Evolutionary conservation across 805 yeast genomes (phyloP).

Genomic region (Cyberlindnera galapagoensis): DNA sequence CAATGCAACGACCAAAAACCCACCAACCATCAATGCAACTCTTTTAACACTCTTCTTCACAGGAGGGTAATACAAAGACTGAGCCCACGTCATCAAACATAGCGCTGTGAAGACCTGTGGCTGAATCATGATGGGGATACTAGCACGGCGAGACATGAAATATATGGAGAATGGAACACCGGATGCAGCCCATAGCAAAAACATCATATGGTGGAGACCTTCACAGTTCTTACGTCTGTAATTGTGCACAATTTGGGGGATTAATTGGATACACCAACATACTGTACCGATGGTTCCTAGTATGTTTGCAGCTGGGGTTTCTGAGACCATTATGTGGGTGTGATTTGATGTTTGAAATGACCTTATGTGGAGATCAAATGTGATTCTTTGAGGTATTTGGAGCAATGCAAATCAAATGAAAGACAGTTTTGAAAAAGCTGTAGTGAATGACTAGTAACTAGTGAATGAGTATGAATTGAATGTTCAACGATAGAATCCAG

Average conservation of each 20-base stretch:
- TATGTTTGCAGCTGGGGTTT: slow-evolving; percentile 51
- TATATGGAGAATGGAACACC: slow-evolving; percentile 88
- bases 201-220: slow-evolving; percentile 81
- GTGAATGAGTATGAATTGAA: too few relatives aligned
- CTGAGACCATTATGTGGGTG: slow-evolving; percentile 4
- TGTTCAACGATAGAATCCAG: too few relatives aligned
- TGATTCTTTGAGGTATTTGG: too few relatives aligned
- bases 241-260: slow-evolving; percentile 79
- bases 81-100: slow-evolving; percentile 60
- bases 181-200: slow-evolving; percentile 66
- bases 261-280: slow-evolving; percentile 85
- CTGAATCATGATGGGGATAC: slow-evolving; percentile 76
- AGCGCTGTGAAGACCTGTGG: slow-evolving; percentile 78
- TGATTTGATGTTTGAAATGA: too few relatives aligned
- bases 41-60: slow-evolving; percentile 29
- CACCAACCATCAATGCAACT: slow-evolving; percentile 29
- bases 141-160: slow-evolving; percentile 63
- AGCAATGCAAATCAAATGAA: too few relatives aligned
- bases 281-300: slow-evolving; percentile 86
- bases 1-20: slow-evolving; percentile 38
- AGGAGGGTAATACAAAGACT: slow-evolving; percentile 75
- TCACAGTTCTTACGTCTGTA: slow-evolving; percentile 70
- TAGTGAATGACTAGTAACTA: too few relatives aligned
- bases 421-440: too few relatives aligned
- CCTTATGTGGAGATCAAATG: too few relatives aligned